Base-by-base conservation (phyloP, 2,329 filamentous ascomycete species). In the Chaetothyriales sp. region DNA sequence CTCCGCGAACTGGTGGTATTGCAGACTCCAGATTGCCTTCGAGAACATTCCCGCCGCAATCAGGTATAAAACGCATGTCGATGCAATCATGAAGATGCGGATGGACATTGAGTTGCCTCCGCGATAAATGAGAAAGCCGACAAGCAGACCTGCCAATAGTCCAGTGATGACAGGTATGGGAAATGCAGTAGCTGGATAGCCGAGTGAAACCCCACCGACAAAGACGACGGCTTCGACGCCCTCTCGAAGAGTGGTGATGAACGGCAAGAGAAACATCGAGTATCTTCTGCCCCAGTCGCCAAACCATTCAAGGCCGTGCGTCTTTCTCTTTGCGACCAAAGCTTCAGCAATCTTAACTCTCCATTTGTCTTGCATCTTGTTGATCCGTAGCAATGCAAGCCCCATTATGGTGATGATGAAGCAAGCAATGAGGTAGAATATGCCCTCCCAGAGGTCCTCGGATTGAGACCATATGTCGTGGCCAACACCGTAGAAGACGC, bases 211-310 rank as follows among this genome's bases (percentile, higher is more conserved):
- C 19, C 88, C 89, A 10, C 86, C 86, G 50, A 94, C 81, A 66
- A 94, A 94, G 20, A 94, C 77, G 33, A 94, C 83, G 0, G 84
- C 86, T 66, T 95, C 89, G 25, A 94, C 77, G 1, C 88, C 88
- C 66, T 94, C 88, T 40, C 89, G 76, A 13, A 94, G 70, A 18
- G 90, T 84, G 0, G 88, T 94, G 64, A 94, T 76, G 67, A 94
- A 92, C 0, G 89, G 89, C 50, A 94, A 71, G 46, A 86, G 68
- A 65, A 94, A 92, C 84, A 94, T 87, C 63, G 82, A 80, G 64
- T 94, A 90, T 66, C 85, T 87, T 65, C 89, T 82, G 19, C 74
- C 69, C 70, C 78, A 85, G 51, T 46, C 47, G 22, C 53, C 54
- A 88, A 68, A 3, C 28, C 49, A 47, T 65, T 13, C 65, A 63